Evolutionary conservation across 2,329 filamentous ascomycete genomes (phyloP).

Genomic region (Phyllosticta ampelicida): DNA sequence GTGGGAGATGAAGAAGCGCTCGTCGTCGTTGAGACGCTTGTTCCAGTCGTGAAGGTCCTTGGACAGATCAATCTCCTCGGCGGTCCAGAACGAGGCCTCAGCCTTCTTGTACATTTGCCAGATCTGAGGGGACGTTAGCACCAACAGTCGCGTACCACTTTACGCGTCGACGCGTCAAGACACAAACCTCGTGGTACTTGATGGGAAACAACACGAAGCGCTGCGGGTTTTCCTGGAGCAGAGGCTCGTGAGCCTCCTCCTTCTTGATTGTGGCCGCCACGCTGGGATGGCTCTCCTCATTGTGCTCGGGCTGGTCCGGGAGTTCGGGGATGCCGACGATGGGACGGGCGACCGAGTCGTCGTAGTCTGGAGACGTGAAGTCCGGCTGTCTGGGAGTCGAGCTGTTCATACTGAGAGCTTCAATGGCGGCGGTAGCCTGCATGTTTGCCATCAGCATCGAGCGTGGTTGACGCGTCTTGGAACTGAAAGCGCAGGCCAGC

Average conservation of each 20-base stretch:
- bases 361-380: conserved; percentile 58
- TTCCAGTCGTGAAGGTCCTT: conserved; percentile 99
- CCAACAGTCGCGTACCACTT: not conserved
- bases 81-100: conserved; percentile 99
- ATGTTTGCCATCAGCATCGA: conserved; percentile 26
- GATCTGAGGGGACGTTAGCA: conserved; percentile 53
- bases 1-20: conserved; percentile 97
- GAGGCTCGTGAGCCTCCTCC: conserved; percentile 73
- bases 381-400: conserved; percentile 84
- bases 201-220: conserved; percentile 98
- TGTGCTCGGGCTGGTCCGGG: conserved; percentile 21
- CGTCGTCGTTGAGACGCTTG: conserved; percentile 91
- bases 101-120: conserved; percentile 99
- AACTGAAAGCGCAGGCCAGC: conserved; percentile 20
- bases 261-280: conserved; percentile 44
- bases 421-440: conserved; percentile 76
- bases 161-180: conserved; percentile 23
- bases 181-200: conserved; percentile 94
- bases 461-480: conserved; percentile 22
- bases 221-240: conserved; percentile 89
- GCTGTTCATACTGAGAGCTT: conserved; percentile 78
- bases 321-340: conserved; percentile 41
- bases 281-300: conserved; percentile 40
- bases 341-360: conserved; percentile 40
- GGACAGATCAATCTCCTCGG: conserved; percentile 97